Percentiles rank a stretch among this genome's conserved stretches.
phyloP scores from a whole-genome alignment of 176 grass and related monocot species.

The Musa troglodytarum region DNA sequence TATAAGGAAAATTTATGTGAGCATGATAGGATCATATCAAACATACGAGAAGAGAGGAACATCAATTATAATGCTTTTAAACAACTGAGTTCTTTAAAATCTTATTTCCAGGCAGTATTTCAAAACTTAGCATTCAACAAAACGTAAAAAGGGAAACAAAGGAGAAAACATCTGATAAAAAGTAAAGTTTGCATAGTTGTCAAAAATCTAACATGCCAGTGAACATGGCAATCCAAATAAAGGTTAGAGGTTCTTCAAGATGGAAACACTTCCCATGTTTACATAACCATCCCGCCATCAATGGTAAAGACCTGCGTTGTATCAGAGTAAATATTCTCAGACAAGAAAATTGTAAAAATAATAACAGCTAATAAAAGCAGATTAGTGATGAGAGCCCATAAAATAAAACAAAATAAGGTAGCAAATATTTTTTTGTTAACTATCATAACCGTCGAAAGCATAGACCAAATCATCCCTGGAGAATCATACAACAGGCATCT shows the following conservation, averaged over 20 bases:
- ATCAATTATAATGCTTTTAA: too few species aligned
- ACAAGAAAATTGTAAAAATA: neutral
- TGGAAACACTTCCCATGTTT: neutral
- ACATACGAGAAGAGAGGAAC: too few species aligned
- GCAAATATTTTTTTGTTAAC: neutral
- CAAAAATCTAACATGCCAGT: neutral
- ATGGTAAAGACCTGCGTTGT: constrained; percentile 56
- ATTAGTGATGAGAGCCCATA: neutral
- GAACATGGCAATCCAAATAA: neutral
- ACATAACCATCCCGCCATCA: constrained; percentile 83
- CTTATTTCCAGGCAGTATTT: too few species aligned
- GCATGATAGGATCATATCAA: too few species aligned
- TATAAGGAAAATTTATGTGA: too few species aligned
- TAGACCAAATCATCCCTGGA: neutral
- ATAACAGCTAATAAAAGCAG: neutral
- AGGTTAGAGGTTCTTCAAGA: neutral
- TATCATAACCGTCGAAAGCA: neutral
- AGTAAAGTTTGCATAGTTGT: neutral
- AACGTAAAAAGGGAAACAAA: neutral
- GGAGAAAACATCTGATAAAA: neutral
- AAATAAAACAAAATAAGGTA: neutral
- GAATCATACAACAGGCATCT: neutral
- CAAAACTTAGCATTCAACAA: too few species aligned
- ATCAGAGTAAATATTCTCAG: neutral
- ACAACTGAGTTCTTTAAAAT: too few species aligned